Percentiles rank a stretch among this genome's conserved stretches.
Evolutionary conservation across 495 filamentous ascomycete species (phyloP).

Genomic region (Aspergillus sclerotioniger): DNA sequence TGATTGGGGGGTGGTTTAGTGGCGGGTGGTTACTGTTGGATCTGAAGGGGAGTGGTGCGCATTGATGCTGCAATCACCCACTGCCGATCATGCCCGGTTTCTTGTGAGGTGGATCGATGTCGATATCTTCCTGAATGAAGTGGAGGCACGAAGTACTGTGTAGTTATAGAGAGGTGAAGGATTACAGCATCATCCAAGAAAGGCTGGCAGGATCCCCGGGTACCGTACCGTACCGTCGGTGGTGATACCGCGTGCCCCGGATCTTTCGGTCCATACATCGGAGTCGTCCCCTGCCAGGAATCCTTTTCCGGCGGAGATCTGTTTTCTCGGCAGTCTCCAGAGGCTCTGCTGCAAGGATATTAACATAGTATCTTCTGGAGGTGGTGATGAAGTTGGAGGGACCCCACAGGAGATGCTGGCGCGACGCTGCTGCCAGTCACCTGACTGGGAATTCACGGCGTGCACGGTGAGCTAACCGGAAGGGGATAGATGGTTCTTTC

Average conservation of each 20-base stretch:
- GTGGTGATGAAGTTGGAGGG: too few relatives aligned
- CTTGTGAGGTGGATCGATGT: too few relatives aligned
- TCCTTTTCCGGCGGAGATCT: neutral
- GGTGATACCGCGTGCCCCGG: neutral
- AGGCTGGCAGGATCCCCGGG: neutral
- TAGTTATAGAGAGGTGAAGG: neutral
- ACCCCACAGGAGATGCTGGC: too few relatives aligned
- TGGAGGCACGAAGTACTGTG: neutral
- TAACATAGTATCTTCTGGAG: neutral
- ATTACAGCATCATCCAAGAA: neutral
- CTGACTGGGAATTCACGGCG: neutral
- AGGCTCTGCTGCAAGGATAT: neutral
- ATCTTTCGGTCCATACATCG: too few relatives aligned
- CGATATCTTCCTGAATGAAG: neutral
- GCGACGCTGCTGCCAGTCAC: neutral
- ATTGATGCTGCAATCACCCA: neutral
- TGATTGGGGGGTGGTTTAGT: neutral
- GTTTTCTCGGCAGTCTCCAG: neutral
- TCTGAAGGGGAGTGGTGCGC: neutral
- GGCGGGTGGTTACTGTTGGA: neutral
- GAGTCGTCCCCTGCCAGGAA: neutral
- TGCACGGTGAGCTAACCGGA: neutral
- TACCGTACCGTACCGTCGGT: neutral
- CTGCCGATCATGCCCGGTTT: neutral
- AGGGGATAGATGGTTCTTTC: neutral